A percentile compares a stretch with the other conserved stretches of the same genome.
Evolutionary conservation across 2,329 filamentous ascomycete genomes (phyloP).

Genomic region (Saccharata proteae): DNA sequence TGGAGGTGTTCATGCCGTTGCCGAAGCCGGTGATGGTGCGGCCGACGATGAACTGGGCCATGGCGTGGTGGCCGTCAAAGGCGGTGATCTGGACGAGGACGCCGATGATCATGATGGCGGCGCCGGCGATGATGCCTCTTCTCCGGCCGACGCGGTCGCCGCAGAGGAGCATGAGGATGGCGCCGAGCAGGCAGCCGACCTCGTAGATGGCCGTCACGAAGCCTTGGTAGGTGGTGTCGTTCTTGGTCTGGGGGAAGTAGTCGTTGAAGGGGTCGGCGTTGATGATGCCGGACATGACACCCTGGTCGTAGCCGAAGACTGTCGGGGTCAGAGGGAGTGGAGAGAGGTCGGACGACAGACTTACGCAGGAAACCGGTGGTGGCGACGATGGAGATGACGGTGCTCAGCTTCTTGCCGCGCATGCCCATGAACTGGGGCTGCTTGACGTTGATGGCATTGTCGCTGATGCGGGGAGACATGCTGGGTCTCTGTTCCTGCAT

Average conservation of each 20-base stretch:
- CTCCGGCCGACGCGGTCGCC: slow-evolving; percentile 33
- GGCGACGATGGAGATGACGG: slow-evolving; percentile 49
- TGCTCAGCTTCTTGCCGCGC: slow-evolving; percentile 43
- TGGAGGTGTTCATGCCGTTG: slow-evolving; percentile 45
- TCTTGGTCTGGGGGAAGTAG: slow-evolving; percentile 27
- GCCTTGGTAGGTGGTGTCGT: slow-evolving; percentile 36
- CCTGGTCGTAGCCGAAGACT: slow-evolving; percentile 45
- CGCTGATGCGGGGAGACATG: not conserved
- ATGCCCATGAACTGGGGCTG: slow-evolving; percentile 43
- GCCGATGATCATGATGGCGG: slow-evolving; percentile 30
- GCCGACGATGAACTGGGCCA: slow-evolving; percentile 41
- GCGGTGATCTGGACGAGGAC: slow-evolving; percentile 28
- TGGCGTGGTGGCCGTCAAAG: slow-evolving; percentile 20
- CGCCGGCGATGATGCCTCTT: slow-evolving; percentile 30
- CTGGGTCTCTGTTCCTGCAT: slow-evolving; percentile 16
- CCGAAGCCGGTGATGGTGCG: slow-evolving; percentile 41
- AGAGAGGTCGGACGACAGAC: not conserved
- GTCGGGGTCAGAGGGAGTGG: not conserved
- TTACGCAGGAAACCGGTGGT: slow-evolving; percentile 46
- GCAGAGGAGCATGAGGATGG: slow-evolving; percentile 24
- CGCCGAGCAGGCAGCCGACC: slow-evolving; percentile 32
- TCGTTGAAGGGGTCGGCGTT: slow-evolving; percentile 20
- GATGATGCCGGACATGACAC: slow-evolving; percentile 27
- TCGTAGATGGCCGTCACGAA: slow-evolving; percentile 42
- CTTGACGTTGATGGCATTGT: slow-evolving; percentile 5